These are phyloP conservation scores for Lentinula aciculospora DNA, from an alignment of 768 basidiomycete species.

Conservation along the genomic window DNA sequence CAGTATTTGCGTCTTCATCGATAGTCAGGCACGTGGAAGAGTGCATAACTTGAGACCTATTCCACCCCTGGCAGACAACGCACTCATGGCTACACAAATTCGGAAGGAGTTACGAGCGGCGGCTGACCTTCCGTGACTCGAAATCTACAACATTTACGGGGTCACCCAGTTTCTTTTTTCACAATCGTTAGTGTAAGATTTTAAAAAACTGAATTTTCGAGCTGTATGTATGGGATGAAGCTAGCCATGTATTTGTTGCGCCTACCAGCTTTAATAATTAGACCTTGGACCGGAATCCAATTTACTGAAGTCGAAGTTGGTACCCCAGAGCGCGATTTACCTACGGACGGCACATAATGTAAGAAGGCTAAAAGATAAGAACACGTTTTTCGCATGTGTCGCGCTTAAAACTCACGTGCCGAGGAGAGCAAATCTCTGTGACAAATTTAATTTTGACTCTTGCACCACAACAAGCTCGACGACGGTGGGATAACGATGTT, in stretches of 20 bases:
- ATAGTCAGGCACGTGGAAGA: neutral
- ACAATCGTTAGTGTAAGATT: too few relatives aligned
- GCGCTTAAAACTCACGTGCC: neutral
- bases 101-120: neutral
- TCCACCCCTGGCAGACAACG: neutral
- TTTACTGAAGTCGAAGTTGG: too few relatives aligned
- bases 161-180: too few relatives aligned
- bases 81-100: neutral
- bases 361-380: neutral
- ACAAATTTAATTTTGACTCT: slow-evolving; percentile 6
- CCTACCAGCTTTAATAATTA: too few relatives aligned
- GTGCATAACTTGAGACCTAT: slow-evolving; percentile 1
- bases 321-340: too few relatives aligned
- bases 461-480: slow-evolving; percentile 15
- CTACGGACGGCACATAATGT: neutral
- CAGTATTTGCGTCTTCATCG: neutral
- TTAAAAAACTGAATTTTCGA: too few relatives aligned
- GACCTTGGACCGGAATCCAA: too few relatives aligned
- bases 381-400: neutral
- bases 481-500: slow-evolving; percentile 21
- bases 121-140: neutral
- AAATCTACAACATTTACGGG: neutral
- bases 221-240: too few relatives aligned
- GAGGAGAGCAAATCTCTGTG: neutral
- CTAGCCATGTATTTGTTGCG: too few relatives aligned